Conservation (phyloP, 2,329 filamentous ascomycete genomes). For the Trichophyton verrucosum region DNA sequence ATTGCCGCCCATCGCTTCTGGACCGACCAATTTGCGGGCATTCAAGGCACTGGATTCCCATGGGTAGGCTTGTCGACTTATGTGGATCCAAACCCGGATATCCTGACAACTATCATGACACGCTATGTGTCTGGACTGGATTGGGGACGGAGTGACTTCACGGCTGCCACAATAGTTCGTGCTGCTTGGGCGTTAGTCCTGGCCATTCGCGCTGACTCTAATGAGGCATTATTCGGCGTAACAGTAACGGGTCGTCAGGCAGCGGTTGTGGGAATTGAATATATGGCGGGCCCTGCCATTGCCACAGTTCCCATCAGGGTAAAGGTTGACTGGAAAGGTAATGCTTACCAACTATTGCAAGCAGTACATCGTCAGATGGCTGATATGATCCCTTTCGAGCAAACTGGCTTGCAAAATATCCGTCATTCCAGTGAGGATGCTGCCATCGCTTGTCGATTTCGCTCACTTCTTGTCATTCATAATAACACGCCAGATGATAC, state of each 20-base stretch:
- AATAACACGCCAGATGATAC: not conserved
- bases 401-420: constrained; percentile 39
- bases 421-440: constrained; percentile 38
- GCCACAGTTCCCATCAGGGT: constrained; percentile 32
- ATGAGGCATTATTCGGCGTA: constrained; percentile 33
- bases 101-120: not conserved
- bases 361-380: constrained; percentile 43
- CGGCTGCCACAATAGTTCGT: constrained; percentile 25
- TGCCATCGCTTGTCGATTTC: constrained; percentile 29
- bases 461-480: constrained; percentile 28
- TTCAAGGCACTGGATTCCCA: constrained; percentile 5
- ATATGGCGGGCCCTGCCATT: constrained; percentile 31
- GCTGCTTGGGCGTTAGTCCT: constrained; percentile 32
- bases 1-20: constrained; percentile 5
- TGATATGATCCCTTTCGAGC: constrained; percentile 46
- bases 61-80: not conserved
- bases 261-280: constrained; percentile 25
- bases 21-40: constrained; percentile 6
- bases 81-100: not conserved
- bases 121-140: not conserved
- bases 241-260: constrained; percentile 31
- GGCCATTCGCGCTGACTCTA: constrained; percentile 25
- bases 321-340: constrained; percentile 21
- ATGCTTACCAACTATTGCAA: constrained; percentile 38
- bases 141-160: constrained; percentile 5